phyloP scores from a whole-genome alignment of 148 eudicot genomes.

The Dianthus caryophyllus region DNA sequence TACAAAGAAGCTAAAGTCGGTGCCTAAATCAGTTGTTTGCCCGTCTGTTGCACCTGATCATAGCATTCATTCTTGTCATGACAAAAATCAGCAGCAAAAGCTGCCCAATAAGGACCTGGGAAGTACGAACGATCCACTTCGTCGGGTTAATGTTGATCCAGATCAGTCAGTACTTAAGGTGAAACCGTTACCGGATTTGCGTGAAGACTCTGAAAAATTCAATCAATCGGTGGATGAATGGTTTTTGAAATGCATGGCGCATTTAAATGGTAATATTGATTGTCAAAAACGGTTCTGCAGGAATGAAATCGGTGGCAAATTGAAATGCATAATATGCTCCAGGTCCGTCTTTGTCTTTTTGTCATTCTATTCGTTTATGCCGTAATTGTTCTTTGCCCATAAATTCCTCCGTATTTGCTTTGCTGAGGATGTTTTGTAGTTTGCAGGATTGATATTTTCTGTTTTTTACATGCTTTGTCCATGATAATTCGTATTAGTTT shows the following conservation, averaged over 20 bases:
- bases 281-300: conserved; percentile 35
- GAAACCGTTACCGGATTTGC: conserved; percentile 39
- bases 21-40: conserved; percentile 11
- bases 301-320: conserved; percentile 46
- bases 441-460: not conserved
- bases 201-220: conserved; percentile 47
- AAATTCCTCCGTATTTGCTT: not conserved
- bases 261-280: conserved; percentile 37
- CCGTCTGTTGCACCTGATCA: conserved; percentile 3
- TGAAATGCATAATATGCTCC: conserved; percentile 60
- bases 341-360: conserved; percentile 49
- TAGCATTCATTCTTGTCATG: conserved; percentile 5
- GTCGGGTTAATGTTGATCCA: conserved; percentile 24
- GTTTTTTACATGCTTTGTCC: conserved; percentile 4
- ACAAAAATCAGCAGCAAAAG: conserved; percentile 15
- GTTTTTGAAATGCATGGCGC: conserved; percentile 41
- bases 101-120: conserved; percentile 13
- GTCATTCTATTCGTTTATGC: conserved; percentile 1
- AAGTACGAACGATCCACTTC: conserved; percentile 25
- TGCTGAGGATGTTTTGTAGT: not conserved
- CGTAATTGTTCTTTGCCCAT: not conserved
- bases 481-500: not conserved
- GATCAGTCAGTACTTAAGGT: conserved; percentile 24
- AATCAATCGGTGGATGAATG: conserved; percentile 39
- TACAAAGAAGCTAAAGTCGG: conserved; percentile 29